These are phyloP conservation scores for Karstenula rhodostoma DNA, from an alignment of 2,329 filamentous ascomycete genomes.

Conservation along the genomic window DNA sequence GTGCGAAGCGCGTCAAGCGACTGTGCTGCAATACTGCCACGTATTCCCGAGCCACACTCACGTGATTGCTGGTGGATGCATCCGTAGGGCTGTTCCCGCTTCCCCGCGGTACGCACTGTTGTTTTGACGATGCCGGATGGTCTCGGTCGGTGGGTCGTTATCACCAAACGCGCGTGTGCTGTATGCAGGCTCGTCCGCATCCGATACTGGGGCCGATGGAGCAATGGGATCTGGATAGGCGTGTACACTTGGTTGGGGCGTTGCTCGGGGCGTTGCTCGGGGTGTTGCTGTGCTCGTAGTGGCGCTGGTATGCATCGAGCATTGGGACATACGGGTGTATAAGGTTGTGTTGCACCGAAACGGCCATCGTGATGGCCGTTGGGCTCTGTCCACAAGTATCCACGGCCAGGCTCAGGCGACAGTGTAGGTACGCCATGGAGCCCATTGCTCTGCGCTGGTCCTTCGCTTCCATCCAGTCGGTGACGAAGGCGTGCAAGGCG, in stretches of 20 bases:
- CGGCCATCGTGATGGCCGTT: background rate
- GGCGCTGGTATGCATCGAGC: background rate
- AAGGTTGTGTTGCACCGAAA: background rate
- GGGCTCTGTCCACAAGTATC: conserved; percentile 21
- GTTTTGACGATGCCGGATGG: conserved; percentile 17
- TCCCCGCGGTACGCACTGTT: conserved; percentile 38
- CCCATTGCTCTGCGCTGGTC: conserved; percentile 37
- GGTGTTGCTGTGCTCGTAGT: background rate
- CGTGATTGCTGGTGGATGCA: conserved; percentile 29
- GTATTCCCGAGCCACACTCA: conserved; percentile 18
- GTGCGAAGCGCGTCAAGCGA: conserved; percentile 2
- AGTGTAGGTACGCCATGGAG: conserved; percentile 35
- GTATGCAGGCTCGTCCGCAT: conserved; percentile 30
- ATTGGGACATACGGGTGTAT: background rate
- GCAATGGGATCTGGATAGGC: background rate
- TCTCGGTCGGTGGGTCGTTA: conserved; percentile 25
- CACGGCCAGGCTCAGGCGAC: conserved; percentile 25
- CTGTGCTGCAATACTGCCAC: background rate
- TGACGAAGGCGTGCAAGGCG: conserved; percentile 26
- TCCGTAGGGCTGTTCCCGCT: conserved; percentile 29
- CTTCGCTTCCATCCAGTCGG: conserved; percentile 47
- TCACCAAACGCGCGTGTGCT: conserved; percentile 25
- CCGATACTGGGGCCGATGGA: conserved; percentile 22
- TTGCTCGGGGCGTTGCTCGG: background rate
- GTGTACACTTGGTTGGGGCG: background rate